Conservation (phyloP, 192 early-diverging fungal genomes). For the Backusella morwellensis region DNA sequence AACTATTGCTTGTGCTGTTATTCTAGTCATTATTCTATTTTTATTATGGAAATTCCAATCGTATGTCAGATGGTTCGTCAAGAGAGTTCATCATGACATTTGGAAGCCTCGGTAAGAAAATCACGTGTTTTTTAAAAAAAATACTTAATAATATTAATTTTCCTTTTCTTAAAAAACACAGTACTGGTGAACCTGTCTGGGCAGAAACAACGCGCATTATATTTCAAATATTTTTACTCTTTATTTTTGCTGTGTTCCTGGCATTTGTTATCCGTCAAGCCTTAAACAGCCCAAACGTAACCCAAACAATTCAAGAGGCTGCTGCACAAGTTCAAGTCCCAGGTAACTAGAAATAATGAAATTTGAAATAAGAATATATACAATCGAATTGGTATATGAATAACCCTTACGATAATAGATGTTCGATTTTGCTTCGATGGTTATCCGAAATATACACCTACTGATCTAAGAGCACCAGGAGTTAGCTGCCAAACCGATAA, state of each 20-base stretch:
- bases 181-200: conserved; percentile 37
- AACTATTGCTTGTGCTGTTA: conserved; percentile 19
- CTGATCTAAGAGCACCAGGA: conserved; percentile 17
- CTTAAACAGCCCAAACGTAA: conserved; percentile 29
- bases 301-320: conserved; percentile 19
- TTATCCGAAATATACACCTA: conserved; percentile 7
- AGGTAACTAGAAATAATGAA: conserved; percentile 9
- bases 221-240: conserved; percentile 31
- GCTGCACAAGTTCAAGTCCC: conserved; percentile 26
- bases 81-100: conserved; percentile 30
- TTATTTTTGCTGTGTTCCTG: conserved; percentile 27
- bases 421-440: conserved; percentile 39
- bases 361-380: neutral
- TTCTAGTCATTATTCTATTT: conserved; percentile 23
- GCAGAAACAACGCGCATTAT: conserved; percentile 35
- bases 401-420: conserved; percentile 8
- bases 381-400: neutral
- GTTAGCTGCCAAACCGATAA: conserved; percentile 27
- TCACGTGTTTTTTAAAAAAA: neutral
- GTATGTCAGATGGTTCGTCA: conserved; percentile 26
- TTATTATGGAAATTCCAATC: conserved; percentile 27
- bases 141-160: neutral
- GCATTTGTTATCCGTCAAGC: conserved; percentile 34
- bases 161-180: conserved; percentile 5
- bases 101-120: conserved; percentile 29